Base-by-base conservation (phyloP, 176 grass and related monocot species). In the Aegilops longissima region DNA sequence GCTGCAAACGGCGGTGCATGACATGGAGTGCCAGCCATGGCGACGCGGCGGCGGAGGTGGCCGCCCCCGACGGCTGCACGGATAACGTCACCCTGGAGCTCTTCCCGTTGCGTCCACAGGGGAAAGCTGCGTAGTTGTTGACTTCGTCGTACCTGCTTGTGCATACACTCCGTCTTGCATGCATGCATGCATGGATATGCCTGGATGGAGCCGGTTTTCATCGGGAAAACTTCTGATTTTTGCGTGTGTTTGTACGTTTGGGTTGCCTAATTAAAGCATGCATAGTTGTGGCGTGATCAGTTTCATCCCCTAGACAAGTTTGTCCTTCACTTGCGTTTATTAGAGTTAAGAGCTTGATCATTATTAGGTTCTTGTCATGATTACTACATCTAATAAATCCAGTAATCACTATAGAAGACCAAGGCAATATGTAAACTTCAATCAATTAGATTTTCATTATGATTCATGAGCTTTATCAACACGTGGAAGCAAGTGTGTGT, bases 101-200 rank as follows among this genome's bases (percentile, higher is more conserved):
- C 84, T 98, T 98, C 84, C 96, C 96, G 27, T 90, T 98, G 92
- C 90, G 33, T 70, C 96, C 96, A 0, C 92, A 92, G 70, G 76
- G 88, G 42, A 98, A 92, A 82, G 76, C 77, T 81, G 42, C 79
- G 8, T 42, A 14, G 31, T 40, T 71, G 8, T 39, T 83, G 12
- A 34, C 31, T 73, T 72, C 11, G 13, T 24, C 12, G 20, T 75
- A 13, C 12, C 8, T 30, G 23, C 38, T 39, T 62, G 82, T 51
- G 31, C 44, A 74, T 61, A 75, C 79, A 38, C 36, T 47, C 30
- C 81, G 21, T 68, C 54, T 4, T 63, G 3, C 34, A 70, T 33
- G 63, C 34, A 70, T 33, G 63, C 34, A 20, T 80, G 70, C 9
- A 40, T 73, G 44, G 47, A 45, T 34, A 70, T 33, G 63, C 34